Evolutionary conservation across 169 alveolate genomes (phyloP), one percentile per base, ranked within the genome.

Genomic region (Fabrea salina): DNA sequence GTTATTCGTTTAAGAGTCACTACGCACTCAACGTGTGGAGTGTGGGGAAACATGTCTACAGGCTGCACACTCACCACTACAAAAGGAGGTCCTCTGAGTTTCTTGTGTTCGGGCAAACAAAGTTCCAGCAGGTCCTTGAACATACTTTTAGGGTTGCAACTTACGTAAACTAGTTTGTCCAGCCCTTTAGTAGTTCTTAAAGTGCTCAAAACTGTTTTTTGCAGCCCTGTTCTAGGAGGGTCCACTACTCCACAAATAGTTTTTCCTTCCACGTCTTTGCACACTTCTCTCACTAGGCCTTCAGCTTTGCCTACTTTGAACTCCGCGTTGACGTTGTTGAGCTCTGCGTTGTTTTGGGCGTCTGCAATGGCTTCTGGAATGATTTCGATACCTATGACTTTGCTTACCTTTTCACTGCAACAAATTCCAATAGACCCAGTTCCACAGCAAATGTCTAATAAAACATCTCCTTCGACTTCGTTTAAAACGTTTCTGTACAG

Each of bases 211-310:
- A 90, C 92, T 68, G 58, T 71, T 51, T 76, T 57, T 57, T 86
- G 89, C 7, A 90, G 83, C n/a, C 95, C 95, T 27, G 86, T 75
- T 79, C 95, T 79, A n/a, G 95, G 95, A 5, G 95, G 95, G 82
- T 90, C 95, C 5, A 90, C 90, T 25, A 89, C 82, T 16, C 87
- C 95, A 54, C 85, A 56, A 19, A 90, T 82, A 25, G 8, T 16
- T 6, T 25, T 81, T 41, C 33, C 44, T 59, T 71, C 25, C 27
- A 74, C 40, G 30, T 59, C 66, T 50, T 43, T 32, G 19, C 72
- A 54, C 1, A 79, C 79, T 3, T 84, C 76, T 43, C 74, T 58
- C 5, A 84, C 74, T 2, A 72, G 78, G 66, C 82, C 91, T 53
- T 87, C 91, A 22, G 82, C 86, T 43, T 80, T 82, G 4, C 92